Evolutionary conservation across 176 grass and related monocot species (phyloP), one percentile per base, ranked within the genome.

Genomic region (Alopecurus myosuroides): DNA sequence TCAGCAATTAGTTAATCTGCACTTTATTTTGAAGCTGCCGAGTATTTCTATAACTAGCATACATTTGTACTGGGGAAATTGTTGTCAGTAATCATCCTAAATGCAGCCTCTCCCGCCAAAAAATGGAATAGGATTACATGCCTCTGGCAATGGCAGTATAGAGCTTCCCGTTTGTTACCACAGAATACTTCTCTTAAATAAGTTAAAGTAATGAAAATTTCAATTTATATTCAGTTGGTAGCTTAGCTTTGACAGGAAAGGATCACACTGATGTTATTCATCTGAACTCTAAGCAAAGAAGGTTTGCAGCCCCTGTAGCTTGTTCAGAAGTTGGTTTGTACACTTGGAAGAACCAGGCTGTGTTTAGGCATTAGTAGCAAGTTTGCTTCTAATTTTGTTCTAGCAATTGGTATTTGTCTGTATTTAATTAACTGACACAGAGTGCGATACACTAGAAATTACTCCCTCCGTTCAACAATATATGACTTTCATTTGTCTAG

Each of bases 251-350:
- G 45, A 76, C 35, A 34, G 71, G 44, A 80, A 74, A 42, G 4
- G 23, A 73, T 81, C 73, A 29, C 42, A 65, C 28, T 75, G 48
- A 46, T 25, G 30, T n/a, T 82, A 63, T 87, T 68, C 50, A 33
- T 30, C 25, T 68, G 39, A 87, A 69, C 22, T 75, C 28, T 65
- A 55, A 75, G 76, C n/a, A 69, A 7, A 10, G 36, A 57, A 68
- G 13, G n/a, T 60, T 66, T 58, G 18, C 14, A 73, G n/a, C 69
- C 51, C 17, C 18, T 41, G 19, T 74, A 68, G 55, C 17, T 70
- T 60, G 22, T 77, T 58, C 28, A 82, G 64, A 39, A 80, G 36
- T 48, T 86, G n/a, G 15, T 81, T 29, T 86, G 2, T 51, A 46
- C 26, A 81, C 68, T 70, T 76, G 60, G n/a, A 56, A 77, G 72